Base-by-base conservation (phyloP, 176 grass and related monocot species). In the Pontederia crassipes region DNA sequence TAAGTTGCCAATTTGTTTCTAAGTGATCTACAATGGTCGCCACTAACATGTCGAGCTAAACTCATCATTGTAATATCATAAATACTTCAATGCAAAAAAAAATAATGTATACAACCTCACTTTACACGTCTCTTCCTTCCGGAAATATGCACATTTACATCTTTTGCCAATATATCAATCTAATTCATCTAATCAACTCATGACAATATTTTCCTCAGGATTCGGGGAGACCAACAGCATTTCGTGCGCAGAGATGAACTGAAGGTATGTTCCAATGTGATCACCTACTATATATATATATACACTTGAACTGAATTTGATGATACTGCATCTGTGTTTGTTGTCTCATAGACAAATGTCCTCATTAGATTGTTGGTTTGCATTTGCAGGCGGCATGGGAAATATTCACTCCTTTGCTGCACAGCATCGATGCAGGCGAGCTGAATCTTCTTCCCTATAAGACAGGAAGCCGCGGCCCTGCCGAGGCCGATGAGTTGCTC, bases 211-310 rank as follows among this genome's bases (percentile, higher is more conserved):
- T 79, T 83, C 46, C 59, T 66, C 79, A 99, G 94, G 59, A 93
- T 99, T 77, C 64, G 88, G 63, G 94, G 94, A 71, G 94, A 99
- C 58, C 94, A 99, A 45, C 94, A 99, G 57, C 94, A 99, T 67
- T 99, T 99, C 8, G 94, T 99, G 63, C 88, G 94, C 54, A 77
- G 94, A 77, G 94, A 99, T 63, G 94, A 99, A 62, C 77, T 99
- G 12, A 89, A 74, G 84, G 94, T 98, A 62, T 32, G 65, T 72
- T 10, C 54, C 27, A 8, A 7, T 11, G 11, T 14, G 51, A 66
- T 28, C 10, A 51, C 12, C 18, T 49, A 26, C 14, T 18, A 15
- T 56, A 24, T 24, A 24, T 24, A 24, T 24, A 24, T 24, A 24
- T 24, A 24, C 20, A 15, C 18, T 56, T 18, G 15, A 12, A 56